phyloP scores from a whole-genome alignment of 495 filamentous ascomycete species.

The Darksidea phi region DNA sequence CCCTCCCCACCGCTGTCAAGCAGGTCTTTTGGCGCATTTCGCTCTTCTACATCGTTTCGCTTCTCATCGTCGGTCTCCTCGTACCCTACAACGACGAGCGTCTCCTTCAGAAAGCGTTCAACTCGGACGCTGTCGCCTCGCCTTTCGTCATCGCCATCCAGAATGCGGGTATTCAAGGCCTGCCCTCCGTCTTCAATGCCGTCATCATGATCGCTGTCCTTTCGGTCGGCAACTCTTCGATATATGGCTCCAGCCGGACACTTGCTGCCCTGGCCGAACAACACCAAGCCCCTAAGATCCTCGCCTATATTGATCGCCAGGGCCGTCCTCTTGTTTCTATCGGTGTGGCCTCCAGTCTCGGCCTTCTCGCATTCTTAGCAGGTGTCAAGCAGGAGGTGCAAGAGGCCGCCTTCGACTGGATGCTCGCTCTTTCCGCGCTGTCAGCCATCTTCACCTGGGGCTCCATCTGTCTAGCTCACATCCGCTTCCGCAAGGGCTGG shows the following conservation, averaged over 20 bases:
- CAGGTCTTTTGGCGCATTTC: slow-evolving; percentile 96
- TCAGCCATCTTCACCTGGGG: slow-evolving; percentile 93
- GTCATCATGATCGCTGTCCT: slow-evolving; percentile 46
- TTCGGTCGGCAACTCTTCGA: slow-evolving; percentile 43
- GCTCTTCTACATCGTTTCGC: slow-evolving; percentile 50
- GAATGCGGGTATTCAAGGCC: slow-evolving; percentile 42
- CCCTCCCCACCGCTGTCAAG: slow-evolving; percentile 80
- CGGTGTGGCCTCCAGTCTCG: slow-evolving; percentile 62
- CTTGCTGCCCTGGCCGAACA: slow-evolving; percentile 45
- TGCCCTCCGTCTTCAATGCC: slow-evolving; percentile 44
- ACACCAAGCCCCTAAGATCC: slow-evolving; percentile 41
- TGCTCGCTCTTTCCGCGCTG: slow-evolving; percentile 84
- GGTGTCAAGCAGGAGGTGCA: slow-evolving; percentile 59
- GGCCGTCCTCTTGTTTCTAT: slow-evolving; percentile 63
- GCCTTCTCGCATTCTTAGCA: slow-evolving; percentile 76
- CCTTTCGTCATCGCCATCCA: slow-evolving; percentile 45
- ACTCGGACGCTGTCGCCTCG: slow-evolving; percentile 34
- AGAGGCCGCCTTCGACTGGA: slow-evolving; percentile 73
- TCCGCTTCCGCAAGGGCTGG: slow-evolving; percentile 88
- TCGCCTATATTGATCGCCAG: slow-evolving; percentile 45
- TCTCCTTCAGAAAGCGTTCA: slow-evolving; percentile 28
- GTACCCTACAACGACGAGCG: slow-evolving; percentile 39
- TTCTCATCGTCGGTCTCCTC: slow-evolving; percentile 41
- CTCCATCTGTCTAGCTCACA: slow-evolving; percentile 83
- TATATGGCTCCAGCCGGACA: slow-evolving; percentile 44